Conservation (phyloP, 2,329 filamentous ascomycete genomes). For the Fusarium haematococcum region DNA sequence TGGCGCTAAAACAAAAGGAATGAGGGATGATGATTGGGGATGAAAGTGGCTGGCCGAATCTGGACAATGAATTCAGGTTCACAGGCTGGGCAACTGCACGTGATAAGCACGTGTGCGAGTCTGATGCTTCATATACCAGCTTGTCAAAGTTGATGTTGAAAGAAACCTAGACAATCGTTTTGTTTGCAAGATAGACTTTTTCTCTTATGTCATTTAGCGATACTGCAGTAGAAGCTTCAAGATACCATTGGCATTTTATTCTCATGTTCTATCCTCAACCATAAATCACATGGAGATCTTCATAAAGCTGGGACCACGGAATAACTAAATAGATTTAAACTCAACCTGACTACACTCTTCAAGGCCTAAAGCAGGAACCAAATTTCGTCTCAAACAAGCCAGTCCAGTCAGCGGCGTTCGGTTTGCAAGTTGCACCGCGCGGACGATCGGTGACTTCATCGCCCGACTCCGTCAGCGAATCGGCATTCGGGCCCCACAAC, state of each 20-base stretch:
- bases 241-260: background rate
- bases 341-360: background rate
- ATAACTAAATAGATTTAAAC: slow-evolving; percentile 14
- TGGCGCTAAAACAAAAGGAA: background rate
- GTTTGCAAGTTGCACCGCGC: background rate
- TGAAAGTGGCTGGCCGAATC: background rate
- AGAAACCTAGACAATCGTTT: background rate
- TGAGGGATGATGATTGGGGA: background rate
- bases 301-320: background rate
- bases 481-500: background rate
- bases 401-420: slow-evolving; percentile 1
- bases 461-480: background rate
- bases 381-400: background rate
- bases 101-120: background rate
- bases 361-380: background rate
- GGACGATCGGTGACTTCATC: slow-evolving; percentile 37
- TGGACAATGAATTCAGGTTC: background rate
- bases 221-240: background rate
- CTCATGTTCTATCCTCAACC: background rate
- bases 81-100: background rate
- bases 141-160: background rate
- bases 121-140: background rate
- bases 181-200: slow-evolving; percentile 3
- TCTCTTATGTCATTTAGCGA: background rate
- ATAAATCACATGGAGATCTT: background rate